Conservation (phyloP, 1,284 basidiomycete genomes). For the Serendipita sp. region DNA sequence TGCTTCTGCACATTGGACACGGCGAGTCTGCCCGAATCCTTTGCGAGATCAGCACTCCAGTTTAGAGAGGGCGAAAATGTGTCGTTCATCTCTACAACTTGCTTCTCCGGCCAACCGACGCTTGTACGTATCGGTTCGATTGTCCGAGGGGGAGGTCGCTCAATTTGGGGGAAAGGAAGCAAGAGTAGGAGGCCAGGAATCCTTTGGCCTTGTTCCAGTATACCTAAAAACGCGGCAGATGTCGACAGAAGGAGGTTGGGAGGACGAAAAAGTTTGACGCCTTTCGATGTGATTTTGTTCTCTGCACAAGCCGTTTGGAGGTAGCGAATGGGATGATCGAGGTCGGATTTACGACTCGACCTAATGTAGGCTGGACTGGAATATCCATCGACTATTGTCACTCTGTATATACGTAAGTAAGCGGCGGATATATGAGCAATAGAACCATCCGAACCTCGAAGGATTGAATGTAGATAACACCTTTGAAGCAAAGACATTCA, state of each 20-base stretch:
- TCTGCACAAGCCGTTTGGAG: constrained; percentile 24
- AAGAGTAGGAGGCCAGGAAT: not conserved
- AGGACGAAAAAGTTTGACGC: constrained; percentile 30
- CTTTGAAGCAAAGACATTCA: not conserved
- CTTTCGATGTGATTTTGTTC: constrained; percentile 15
- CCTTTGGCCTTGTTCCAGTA: constrained; percentile 10
- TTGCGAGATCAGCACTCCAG: too few relatives aligned
- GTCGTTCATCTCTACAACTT: not conserved
- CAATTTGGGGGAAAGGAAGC: not conserved
- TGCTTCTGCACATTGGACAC: too few relatives aligned
- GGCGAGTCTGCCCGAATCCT: too few relatives aligned
- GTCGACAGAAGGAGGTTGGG: constrained; percentile 47
- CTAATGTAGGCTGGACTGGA: constrained; percentile 36
- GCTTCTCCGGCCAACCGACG: not conserved
- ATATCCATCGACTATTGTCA: constrained; percentile 41
- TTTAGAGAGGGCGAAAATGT: too few relatives aligned
- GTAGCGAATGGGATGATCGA: constrained; percentile 40
- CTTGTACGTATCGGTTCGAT: not conserved
- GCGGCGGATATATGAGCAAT: not conserved
- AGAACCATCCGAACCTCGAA: not conserved
- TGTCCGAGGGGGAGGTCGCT: not conserved
- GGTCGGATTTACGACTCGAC: constrained; percentile 22
- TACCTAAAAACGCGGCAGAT: constrained; percentile 38
- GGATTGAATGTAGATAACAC: not conserved
- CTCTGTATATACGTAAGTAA: constrained; percentile 20